Evolutionary conservation across 169 alveolate species (phyloP).

Genomic region (Condylostoma magnum): DNA sequence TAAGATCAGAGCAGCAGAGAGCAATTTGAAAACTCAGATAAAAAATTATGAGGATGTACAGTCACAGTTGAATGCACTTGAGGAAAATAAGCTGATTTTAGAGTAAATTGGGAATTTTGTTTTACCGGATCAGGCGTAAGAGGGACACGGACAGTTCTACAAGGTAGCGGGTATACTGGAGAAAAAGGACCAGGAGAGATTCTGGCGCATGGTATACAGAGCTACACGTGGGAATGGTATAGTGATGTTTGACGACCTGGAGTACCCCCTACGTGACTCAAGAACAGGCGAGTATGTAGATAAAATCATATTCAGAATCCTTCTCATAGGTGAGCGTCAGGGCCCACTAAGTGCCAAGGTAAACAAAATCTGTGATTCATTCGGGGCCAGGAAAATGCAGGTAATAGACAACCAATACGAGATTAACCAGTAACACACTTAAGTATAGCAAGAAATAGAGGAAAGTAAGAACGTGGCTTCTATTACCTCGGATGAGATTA

Average conservation of each 20-base stretch:
- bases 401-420: constrained; percentile 36
- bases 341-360: constrained; percentile 88
- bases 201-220: constrained; percentile 94
- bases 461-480: constrained; percentile 30
- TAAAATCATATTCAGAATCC: constrained; percentile 92
- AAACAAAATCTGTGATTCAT: constrained; percentile 88
- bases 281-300: constrained; percentile 51
- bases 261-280: constrained; percentile 65
- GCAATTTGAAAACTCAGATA: constrained; percentile 42
- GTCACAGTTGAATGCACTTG: constrained; percentile 40
- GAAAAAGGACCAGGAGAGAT: constrained; percentile 87
- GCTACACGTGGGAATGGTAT: constrained; percentile 96
- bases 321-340: constrained; percentile 87
- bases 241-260: constrained; percentile 87
- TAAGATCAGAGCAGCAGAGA: constrained; percentile 43
- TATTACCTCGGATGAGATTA: constrained; percentile 24
- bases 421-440: constrained; percentile 21
- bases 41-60: constrained; percentile 50
- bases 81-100: constrained; percentile 57
- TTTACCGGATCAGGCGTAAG: background rate
- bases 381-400: constrained; percentile 42
- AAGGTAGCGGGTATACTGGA: constrained; percentile 92
- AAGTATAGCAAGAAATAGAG: constrained; percentile 33
- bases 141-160: constrained; percentile 55
- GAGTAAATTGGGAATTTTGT: background rate